These are phyloP conservation scores for Acacia crassicarpa DNA, from an alignment of 306 rosid genomes.

Conservation along the genomic window DNA sequence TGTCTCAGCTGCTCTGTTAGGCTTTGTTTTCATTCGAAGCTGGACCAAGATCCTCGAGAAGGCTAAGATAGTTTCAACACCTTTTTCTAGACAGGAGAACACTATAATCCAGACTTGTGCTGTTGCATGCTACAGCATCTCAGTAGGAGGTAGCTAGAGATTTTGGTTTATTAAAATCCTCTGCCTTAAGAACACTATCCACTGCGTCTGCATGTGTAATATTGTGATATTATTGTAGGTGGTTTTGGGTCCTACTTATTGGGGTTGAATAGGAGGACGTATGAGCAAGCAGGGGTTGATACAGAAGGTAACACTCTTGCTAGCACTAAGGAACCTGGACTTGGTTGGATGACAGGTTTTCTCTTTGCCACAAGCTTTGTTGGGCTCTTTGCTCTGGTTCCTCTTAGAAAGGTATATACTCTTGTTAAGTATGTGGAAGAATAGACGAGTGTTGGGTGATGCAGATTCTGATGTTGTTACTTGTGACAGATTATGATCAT, in stretches of 20 bases:
- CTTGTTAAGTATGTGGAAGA: conserved; percentile 11
- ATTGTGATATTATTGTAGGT: conserved; percentile 52
- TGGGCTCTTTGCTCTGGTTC: conserved; percentile 90
- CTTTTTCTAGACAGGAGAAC: conserved; percentile 93
- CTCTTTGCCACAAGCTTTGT: conserved; percentile 92
- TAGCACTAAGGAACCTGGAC: conserved; percentile 82
- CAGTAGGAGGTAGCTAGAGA: conserved; percentile 71
- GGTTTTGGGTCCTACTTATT: conserved; percentile 96
- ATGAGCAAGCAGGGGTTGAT: conserved; percentile 83
- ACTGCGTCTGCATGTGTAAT: neutral
- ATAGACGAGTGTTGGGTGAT: neutral
- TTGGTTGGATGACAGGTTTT: conserved; percentile 95
- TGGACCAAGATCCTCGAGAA: conserved; percentile 81
- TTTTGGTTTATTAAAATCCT: neutral
- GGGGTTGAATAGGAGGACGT: conserved; percentile 76
- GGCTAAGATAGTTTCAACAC: conserved; percentile 75
- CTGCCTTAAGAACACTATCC: neutral
- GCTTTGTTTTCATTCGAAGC: conserved; percentile 74
- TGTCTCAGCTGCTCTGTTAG: conserved; percentile 96
- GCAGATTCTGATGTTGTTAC: conserved; percentile 37
- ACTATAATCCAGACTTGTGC: conserved; percentile 96
- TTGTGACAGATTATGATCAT: conserved; percentile 84
- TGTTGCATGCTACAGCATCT: conserved; percentile 92
- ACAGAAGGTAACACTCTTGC: conserved; percentile 76
- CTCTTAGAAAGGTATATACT: conserved; percentile 76